Conservation (phyloP, 2,329 filamentous ascomycete species). For the Alternaria viburni region DNA sequence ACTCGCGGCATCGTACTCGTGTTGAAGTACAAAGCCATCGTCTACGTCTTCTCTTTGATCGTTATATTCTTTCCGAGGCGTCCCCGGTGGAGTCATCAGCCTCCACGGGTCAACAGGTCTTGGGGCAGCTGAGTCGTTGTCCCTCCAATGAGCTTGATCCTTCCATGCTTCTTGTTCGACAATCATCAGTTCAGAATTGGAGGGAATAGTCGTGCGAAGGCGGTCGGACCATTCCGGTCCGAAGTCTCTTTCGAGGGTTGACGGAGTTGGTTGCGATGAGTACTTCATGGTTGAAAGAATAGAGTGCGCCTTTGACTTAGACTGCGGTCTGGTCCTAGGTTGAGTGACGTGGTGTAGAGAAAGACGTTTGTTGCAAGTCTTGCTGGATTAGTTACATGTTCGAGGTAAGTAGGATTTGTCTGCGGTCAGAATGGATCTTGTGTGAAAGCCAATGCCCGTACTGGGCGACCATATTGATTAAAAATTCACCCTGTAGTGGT, state of each 20-base stretch:
- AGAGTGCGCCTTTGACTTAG: too few species aligned
- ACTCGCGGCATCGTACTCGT: rapidly evolving
- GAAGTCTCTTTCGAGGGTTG: neutral
- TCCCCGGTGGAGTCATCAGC: neutral
- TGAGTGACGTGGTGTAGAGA: too few species aligned
- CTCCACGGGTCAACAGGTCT: neutral
- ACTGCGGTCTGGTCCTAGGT: too few species aligned
- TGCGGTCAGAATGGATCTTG: too few species aligned
- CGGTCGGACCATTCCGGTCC: neutral
- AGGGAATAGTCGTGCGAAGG: neutral
- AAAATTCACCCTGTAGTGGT: neutral
- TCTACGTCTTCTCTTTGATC: rapidly evolving
- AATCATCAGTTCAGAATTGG: neutral
- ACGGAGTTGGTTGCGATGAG: neutral
- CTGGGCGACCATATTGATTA: neutral
- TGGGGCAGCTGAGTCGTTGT: neutral
- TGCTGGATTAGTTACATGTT: too few species aligned
- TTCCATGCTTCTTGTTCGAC: neutral
- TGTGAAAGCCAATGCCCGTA: neutral
- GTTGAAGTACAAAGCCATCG: rapidly evolving
- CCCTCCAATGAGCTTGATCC: neutral
- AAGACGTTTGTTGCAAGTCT: too few species aligned
- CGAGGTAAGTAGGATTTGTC: too few species aligned
- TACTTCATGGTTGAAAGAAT: neutral
- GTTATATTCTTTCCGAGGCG: rapidly evolving